Base-by-base conservation (phyloP, 306 rosid genomes). In the Trifolium dubium region DNA sequence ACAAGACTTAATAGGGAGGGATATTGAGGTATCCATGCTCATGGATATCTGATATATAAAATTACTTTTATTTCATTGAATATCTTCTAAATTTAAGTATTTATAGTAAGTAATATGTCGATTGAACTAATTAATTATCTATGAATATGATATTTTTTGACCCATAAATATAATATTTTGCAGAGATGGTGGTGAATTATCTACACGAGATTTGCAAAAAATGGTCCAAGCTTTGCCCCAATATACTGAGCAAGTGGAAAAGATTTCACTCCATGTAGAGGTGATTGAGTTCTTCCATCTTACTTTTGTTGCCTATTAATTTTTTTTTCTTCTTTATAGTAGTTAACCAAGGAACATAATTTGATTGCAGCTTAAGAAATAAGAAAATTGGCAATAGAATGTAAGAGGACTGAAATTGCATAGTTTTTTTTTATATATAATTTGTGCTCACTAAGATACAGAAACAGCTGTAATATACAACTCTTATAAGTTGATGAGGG, bases 181-280 rank as follows among this genome's bases (percentile, higher is more conserved):
- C 83, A 94, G 98, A 83, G 96, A 91, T 76, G 92, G 96, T 47
- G 54, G 73, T 65, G 98, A 94, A 79, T 12, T 94, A 81, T 88
- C 97, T 71, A 94, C 98, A 18, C 84, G 92, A 69, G 98, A 94
- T 74, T 78, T 94, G 86, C 98, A 94, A 79, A 94, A 94, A 82
- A 88, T 94, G 97, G 97, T 94, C 79, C 98, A 94, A 87, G 96
- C 96, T 64, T 85, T 94, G 85, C 98, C 98, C 65, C 96, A 94
- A 46, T 94, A 94, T 76, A 88, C 97, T 31, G 97, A 94, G 79
- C 96, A 89, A 86, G 83, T 94, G 82, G 98, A 89, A 61, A 91
- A 89, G 87, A 87, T 94, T 73, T 88, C 97, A 75, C 98, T 91
- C 73, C 97, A 94, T 55, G 92, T 91, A 18, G 98, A 94, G 97